These are phyloP conservation scores for Barbarea vulgaris DNA, from an alignment of 345 rosid species.

Conservation along the genomic window DNA sequence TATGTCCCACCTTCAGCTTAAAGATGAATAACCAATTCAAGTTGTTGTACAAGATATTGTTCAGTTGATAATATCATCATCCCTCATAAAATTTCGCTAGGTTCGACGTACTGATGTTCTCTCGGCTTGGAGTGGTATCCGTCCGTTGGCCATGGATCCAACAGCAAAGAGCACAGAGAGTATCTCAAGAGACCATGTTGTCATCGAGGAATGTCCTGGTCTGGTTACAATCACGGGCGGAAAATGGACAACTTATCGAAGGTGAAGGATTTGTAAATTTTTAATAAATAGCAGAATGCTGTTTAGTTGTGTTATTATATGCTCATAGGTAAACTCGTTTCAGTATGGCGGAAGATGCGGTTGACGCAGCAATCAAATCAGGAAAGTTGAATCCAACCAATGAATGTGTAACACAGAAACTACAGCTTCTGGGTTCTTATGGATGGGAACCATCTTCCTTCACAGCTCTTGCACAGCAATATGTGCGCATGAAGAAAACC, in stretches of 20 bases:
- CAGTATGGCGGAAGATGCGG: constrained; percentile 99
- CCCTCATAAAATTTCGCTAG: constrained; percentile 42
- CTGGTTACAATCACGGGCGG: constrained; percentile 98
- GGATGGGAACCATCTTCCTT: constrained; percentile 93
- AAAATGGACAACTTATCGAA: constrained; percentile 96
- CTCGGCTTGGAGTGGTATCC: constrained; percentile 99
- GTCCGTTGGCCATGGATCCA: constrained; percentile 92
- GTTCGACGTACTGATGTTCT: constrained; percentile 94
- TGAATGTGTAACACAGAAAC: constrained; percentile 63
- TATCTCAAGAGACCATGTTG: constrained; percentile 96
- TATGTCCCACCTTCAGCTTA: constrained; percentile 27
- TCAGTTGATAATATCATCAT: constrained; percentile 1
- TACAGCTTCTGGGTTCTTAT: constrained; percentile 75
- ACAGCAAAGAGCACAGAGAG: constrained; percentile 91
- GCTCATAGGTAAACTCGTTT: constrained; percentile 35
- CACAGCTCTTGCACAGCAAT: constrained; percentile 86
- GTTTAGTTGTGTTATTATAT: background rate
- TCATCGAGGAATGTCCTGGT: constrained; percentile 85
- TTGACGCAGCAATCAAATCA: constrained; percentile 81
- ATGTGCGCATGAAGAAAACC: constrained; percentile 82
- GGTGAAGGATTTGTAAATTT: constrained; percentile 47
- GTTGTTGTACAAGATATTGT: background rate
- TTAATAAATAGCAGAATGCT: background rate
- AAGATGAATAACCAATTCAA: background rate
- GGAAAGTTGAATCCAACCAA: constrained; percentile 72